Conservation (phyloP, 345 rosid species). For the Heritiera fomes region DNA sequence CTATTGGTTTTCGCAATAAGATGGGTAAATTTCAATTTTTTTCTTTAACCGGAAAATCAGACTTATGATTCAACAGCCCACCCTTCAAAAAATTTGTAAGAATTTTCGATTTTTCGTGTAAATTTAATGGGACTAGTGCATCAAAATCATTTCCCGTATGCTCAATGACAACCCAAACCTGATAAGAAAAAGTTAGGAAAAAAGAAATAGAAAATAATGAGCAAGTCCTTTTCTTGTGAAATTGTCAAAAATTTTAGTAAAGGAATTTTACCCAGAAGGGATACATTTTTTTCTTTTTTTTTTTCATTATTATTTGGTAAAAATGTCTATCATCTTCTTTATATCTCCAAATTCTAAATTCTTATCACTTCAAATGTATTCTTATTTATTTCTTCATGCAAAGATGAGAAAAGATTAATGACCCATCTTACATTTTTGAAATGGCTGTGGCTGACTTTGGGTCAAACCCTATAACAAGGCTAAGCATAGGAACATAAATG, state of each 20-base stretch:
- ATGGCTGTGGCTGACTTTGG: slow-evolving; percentile 72
- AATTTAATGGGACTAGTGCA: background rate
- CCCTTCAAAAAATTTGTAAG: background rate
- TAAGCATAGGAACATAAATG: slow-evolving; percentile 76
- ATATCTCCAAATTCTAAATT: background rate
- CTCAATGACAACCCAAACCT: background rate
- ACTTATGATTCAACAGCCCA: background rate
- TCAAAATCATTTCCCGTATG: background rate
- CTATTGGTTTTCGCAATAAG: background rate
- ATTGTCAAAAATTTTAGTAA: background rate
- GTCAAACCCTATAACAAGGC: slow-evolving; percentile 72
- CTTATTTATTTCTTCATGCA: background rate
- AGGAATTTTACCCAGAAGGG: background rate
- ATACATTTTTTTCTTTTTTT: background rate
- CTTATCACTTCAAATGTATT: background rate
- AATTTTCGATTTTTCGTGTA: background rate
- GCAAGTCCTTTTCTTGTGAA: background rate
- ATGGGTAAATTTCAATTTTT: background rate
- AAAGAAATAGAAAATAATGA: background rate
- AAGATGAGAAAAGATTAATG: background rate
- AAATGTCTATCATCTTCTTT: background rate
- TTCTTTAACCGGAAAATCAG: background rate
- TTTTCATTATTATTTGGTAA: background rate
- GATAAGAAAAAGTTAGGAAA: background rate
- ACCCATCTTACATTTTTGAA: slow-evolving; percentile 70